phyloP scores from a whole-genome alignment of 2,329 filamentous ascomycete species.

The Botrytis deweyae region DNA sequence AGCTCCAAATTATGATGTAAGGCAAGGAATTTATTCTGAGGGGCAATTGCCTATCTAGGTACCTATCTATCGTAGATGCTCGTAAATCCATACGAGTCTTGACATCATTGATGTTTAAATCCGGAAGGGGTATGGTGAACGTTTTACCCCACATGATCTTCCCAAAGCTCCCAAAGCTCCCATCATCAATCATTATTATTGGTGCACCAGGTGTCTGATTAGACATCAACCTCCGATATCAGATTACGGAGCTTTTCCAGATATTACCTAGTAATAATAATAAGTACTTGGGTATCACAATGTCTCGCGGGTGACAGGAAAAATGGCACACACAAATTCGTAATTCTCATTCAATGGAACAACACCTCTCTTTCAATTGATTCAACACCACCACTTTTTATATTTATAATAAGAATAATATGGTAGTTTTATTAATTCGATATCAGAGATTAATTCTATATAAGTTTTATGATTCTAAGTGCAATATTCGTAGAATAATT shows the following conservation, averaged over 20 bases:
- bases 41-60: not conserved
- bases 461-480: too few relatives aligned
- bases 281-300: too few relatives aligned
- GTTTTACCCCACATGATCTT: not conserved
- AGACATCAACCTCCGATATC: not conserved
- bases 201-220: not conserved
- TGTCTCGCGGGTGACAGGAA: too few relatives aligned
- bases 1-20: not conserved
- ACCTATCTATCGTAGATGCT: not conserved
- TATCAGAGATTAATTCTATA: too few relatives aligned
- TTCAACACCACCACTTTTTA: too few relatives aligned
- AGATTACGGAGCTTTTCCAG: not conserved
- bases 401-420: too few relatives aligned
- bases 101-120: constrained; percentile 12
- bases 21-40: not conserved
- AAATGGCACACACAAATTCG: too few relatives aligned
- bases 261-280: too few relatives aligned
- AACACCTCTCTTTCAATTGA: too few relatives aligned
- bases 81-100: not conserved
- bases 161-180: not conserved
- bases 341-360: too few relatives aligned
- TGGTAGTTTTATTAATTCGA: too few relatives aligned
- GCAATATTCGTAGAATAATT: too few relatives aligned
- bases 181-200: not conserved
- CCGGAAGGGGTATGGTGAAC: not conserved